Conservation (phyloP, 305 asterid species). For the Fraxinus dipetala region DNA sequence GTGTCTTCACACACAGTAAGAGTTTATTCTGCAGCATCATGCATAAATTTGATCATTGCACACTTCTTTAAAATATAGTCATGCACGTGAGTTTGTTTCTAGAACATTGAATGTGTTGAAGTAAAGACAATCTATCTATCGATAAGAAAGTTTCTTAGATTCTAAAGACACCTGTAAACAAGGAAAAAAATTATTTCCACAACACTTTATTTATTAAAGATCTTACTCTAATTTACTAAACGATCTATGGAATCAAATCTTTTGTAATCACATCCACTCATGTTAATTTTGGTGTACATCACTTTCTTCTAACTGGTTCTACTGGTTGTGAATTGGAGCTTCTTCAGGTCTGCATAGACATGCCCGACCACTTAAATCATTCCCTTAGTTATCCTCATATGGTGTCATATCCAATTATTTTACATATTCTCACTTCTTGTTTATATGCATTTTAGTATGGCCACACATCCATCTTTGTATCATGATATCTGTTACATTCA, state of each 20-base stretch:
- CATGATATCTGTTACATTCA: not conserved
- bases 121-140: not conserved
- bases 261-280: not conserved
- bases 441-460: not conserved
- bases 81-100: not conserved
- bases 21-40: conserved; percentile 19
- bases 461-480: not conserved
- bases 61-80: not conserved
- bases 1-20: conserved; percentile 93
- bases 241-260: not conserved
- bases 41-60: not conserved
- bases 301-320: not conserved
- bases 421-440: not conserved
- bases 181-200: conserved; percentile 3
- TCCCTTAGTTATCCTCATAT: not conserved
- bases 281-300: not conserved
- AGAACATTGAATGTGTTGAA: conserved; percentile 4
- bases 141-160: not conserved
- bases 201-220: not conserved
- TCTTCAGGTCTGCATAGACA: not conserved
- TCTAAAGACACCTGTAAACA: conserved; percentile 8
- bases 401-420: not conserved
- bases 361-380: not conserved
- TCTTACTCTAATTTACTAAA: not conserved
- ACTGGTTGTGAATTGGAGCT: not conserved